Evolutionary conservation across 1,284 basidiomycete genomes (phyloP).

Genomic region (Boletus holoroseus): DNA sequence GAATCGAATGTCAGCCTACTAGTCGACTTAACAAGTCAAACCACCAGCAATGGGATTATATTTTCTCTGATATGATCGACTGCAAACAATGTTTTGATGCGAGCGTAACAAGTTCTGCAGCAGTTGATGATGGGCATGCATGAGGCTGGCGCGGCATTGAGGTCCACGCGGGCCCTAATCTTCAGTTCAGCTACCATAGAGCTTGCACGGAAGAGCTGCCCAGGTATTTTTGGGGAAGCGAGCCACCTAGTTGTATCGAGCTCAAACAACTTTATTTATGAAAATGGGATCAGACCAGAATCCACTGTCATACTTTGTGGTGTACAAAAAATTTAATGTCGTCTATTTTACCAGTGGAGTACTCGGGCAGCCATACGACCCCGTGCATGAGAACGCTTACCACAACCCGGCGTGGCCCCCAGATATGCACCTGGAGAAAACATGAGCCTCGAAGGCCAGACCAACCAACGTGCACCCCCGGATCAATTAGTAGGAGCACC

Average conservation of each 20-base stretch:
- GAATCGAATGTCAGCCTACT: background rate
- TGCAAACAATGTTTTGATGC: too few relatives aligned
- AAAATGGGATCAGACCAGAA: background rate
- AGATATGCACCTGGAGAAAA: background rate
- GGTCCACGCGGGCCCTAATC: too few relatives aligned
- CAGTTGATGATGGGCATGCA: too few relatives aligned
- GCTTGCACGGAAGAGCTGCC: too few relatives aligned
- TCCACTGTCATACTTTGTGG: background rate
- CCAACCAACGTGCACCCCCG: background rate
- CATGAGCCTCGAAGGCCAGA: background rate
- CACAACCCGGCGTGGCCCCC: background rate
- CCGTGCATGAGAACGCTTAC: background rate
- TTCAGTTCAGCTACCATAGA: too few relatives aligned
- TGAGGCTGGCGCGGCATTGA: too few relatives aligned
- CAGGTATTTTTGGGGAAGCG: background rate
- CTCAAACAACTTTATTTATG: background rate
- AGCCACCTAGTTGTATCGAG: background rate
- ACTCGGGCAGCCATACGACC: background rate
- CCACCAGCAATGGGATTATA: too few relatives aligned
- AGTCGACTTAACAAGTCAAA: background rate
- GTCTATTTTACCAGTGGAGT: constrained; percentile 15
- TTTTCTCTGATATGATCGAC: too few relatives aligned
- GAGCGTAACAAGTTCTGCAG: too few relatives aligned
- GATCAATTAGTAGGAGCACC: background rate
- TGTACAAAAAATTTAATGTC: background rate